Evolutionary conservation across 2,329 filamentous ascomycete genomes (phyloP).

Genomic region (Calonectria henricotiae): DNA sequence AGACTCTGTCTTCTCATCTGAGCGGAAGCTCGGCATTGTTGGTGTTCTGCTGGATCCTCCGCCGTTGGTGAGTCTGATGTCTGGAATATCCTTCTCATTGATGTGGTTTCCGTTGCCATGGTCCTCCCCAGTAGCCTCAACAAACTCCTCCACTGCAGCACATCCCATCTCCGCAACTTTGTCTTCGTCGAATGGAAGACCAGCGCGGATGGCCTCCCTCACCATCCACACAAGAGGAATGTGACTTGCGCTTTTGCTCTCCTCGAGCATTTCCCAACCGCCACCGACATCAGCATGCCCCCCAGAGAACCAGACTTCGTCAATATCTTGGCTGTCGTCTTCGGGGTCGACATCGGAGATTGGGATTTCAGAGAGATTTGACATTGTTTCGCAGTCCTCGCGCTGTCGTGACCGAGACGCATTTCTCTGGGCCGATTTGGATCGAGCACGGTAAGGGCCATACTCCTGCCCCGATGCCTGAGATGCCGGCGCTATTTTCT

Average conservation of each 20-base stretch:
- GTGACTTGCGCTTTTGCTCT: conserved; percentile 77
- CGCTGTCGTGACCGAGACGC: conserved; percentile 30
- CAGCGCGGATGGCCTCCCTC: conserved; percentile 72
- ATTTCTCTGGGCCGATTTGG: conserved; percentile 57
- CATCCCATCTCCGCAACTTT: conserved; percentile 80
- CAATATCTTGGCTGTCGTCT: conserved; percentile 77
- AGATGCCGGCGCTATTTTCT: conserved; percentile 15
- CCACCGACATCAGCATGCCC: conserved; percentile 86
- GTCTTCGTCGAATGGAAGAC: conserved; percentile 78
- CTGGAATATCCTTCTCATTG: conserved; percentile 51
- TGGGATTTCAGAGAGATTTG: conserved; percentile 54
- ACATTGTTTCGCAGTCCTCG: conserved; percentile 50
- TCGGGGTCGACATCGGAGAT: conserved; percentile 57
- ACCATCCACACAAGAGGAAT: conserved; percentile 82
- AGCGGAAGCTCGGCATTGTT: conserved; percentile 45
- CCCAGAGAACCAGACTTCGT: conserved; percentile 87
- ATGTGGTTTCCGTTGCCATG: conserved; percentile 22
- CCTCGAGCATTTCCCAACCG: conserved; percentile 76
- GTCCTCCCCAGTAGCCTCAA: not conserved
- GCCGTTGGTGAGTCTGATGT: conserved; percentile 52
- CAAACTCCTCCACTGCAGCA: conserved; percentile 37
- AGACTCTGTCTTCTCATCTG: conserved; percentile 46
- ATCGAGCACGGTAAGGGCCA: conserved; percentile 62
- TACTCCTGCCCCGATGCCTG: conserved; percentile 50
- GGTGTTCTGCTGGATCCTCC: conserved; percentile 43